Evolutionary conservation across 2,329 filamentous ascomycete genomes (phyloP).

Genomic region (Aspergillus piperis): DNA sequence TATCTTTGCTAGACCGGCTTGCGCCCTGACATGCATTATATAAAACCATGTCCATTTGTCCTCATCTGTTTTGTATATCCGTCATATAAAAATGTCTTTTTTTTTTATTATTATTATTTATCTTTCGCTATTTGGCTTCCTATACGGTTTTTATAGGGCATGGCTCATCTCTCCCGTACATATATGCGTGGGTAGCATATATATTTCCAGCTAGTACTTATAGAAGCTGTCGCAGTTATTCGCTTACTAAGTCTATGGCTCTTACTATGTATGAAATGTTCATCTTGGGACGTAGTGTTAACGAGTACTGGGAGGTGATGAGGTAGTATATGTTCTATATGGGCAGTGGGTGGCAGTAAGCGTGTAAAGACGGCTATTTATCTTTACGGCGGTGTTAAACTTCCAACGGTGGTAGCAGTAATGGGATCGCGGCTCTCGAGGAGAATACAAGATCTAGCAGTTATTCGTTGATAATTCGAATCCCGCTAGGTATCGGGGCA

Average conservation of each 20-base stretch:
- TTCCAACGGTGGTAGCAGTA: too few species aligned
- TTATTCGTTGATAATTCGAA: background rate
- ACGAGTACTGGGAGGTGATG: too few species aligned
- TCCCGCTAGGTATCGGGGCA: background rate
- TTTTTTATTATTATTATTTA: background rate
- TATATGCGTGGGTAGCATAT: background rate
- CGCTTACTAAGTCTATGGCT: background rate
- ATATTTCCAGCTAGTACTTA: background rate
- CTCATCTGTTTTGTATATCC: conserved; percentile 9
- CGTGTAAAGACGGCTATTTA: too few species aligned
- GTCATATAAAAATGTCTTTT: background rate
- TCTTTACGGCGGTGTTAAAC: too few species aligned
- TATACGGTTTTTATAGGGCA: background rate
- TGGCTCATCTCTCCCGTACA: background rate
- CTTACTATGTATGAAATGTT: too few species aligned
- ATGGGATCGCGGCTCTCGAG: too few species aligned
- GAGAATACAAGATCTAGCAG: background rate
- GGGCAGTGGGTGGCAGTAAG: too few species aligned
- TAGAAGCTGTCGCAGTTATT: background rate
- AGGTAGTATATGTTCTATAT: too few species aligned
- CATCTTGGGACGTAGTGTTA: too few species aligned
- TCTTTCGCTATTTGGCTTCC: background rate
- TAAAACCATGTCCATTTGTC: conserved; percentile 2
- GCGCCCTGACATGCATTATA: background rate
- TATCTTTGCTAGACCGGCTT: conserved; percentile 2